These are phyloP conservation scores for Ceratocystis papillata DNA, from an alignment of 2,329 filamentous ascomycete genomes.

Conservation along the genomic window DNA sequence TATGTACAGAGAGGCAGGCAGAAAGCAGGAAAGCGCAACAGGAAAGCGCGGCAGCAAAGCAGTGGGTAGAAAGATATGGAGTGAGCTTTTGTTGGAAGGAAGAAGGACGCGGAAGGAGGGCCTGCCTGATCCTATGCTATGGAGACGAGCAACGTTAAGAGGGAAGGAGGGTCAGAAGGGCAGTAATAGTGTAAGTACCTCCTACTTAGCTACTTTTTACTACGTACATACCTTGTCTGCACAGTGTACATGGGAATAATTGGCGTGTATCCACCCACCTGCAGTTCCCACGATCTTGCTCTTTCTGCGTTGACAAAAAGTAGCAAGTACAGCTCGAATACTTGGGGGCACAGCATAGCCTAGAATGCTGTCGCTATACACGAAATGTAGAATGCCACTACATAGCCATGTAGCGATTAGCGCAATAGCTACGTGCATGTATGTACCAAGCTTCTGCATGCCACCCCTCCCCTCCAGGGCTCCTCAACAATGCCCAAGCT, in stretches of 20 bases:
- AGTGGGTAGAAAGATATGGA: not conserved
- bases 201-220: not conserved
- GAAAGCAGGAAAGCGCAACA: too few relatives aligned
- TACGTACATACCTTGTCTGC: not conserved
- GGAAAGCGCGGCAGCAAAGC: too few relatives aligned
- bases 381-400: not conserved
- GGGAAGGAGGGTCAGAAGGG: not conserved
- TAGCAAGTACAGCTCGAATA: too few relatives aligned
- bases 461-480: not conserved
- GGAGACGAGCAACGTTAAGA: not conserved
- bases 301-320: not conserved
- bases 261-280: not conserved
- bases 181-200: not conserved
- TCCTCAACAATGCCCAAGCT: constrained; percentile 16
- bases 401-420: not conserved
- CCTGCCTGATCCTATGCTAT: not conserved
- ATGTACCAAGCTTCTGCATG: not conserved
- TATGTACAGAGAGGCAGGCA: not conserved
- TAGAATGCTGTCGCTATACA: too few relatives aligned
- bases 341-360: too few relatives aligned
- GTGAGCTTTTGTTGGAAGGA: not conserved
- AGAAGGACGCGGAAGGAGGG: not conserved
- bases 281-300: not conserved
- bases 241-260: not conserved
- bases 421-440: not conserved